Percentiles rank a stretch among this genome's conserved stretches.
Conservation (phyloP, 805 yeast species). For the Ogataea glucozyma region DNA sequence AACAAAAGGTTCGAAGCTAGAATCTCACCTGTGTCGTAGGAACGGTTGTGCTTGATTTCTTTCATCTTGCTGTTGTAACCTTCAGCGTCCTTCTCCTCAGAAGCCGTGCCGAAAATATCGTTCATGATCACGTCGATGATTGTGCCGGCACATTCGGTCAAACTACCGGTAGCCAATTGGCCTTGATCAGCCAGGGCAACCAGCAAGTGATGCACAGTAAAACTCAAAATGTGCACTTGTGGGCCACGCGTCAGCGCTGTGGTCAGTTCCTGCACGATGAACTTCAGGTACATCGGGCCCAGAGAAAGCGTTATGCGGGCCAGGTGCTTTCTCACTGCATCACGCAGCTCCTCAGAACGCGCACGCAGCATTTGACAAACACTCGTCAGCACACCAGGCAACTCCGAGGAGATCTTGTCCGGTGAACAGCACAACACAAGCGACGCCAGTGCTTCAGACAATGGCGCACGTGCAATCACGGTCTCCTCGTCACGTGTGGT, state of each 20-base stretch:
- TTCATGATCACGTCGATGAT: constrained; percentile 82
- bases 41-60: constrained; percentile 86
- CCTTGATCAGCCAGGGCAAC: constrained; percentile 58
- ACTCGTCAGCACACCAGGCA: constrained; percentile 82
- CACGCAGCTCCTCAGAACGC: constrained; percentile 84
- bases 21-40: constrained; percentile 84
- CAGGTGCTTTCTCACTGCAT: constrained; percentile 75
- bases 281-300: constrained; percentile 73
- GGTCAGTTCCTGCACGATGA: constrained; percentile 75
- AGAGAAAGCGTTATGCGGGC: constrained; percentile 62
- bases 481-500: constrained; percentile 76
- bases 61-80: constrained; percentile 83
- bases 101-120: constrained; percentile 87
- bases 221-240: constrained; percentile 90
- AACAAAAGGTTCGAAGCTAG: constrained; percentile 65
- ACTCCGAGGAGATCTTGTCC: constrained; percentile 52
- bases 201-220: constrained; percentile 75
- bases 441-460: constrained; percentile 77
- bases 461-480: constrained; percentile 68
- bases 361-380: constrained; percentile 88
- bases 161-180: too few species aligned
- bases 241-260: constrained; percentile 85
- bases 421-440: constrained; percentile 62
- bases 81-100: constrained; percentile 93
- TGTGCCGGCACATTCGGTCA: constrained; percentile 52